Base-by-base conservation (phyloP, 83 land plant species). In the Larix sibirica region DNA sequence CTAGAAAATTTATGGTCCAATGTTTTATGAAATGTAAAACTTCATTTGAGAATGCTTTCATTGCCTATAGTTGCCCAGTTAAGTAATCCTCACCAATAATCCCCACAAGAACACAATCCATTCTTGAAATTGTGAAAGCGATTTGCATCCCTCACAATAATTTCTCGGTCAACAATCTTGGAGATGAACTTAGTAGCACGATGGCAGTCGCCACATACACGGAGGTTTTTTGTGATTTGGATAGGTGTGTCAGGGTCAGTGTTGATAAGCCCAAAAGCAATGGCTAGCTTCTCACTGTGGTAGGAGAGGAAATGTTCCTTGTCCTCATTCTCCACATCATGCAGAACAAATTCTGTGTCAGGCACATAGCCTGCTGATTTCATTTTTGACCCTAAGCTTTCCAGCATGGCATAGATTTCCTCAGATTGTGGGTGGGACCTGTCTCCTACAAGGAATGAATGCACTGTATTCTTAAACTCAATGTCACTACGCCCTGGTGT, bases 191-290 rank as follows among this genome's bases (percentile, higher is more conserved):
- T 69, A 20, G 38, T 69, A 7, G 74, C 74, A 17, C 7, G n/a
- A 36, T 69, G 74, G 42, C 74, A 69, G 74, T 69, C 74, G 16
- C 74, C 74, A 69, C 74, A 69, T 9, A 69, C 38, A 8, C 74
- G 74, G n/a, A 69, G 44, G 74, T 69, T 69, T 40, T 69, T 69
- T 36, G 74, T 69, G 74, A 69, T 33, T 69, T 33, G 42, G 38
- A 69, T 36, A 33, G 74, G 74, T 69, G 44, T 69, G 38, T 17
- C 44, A 69, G 74, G 74, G 38, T 69, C 44, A 69, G 74, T 69
- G 44, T 69, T 69, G 74, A 69, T 69, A 20, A 69, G 74, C 74
- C 74, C 74, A 69, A 69, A 69, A 36, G 74, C 74, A 69, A 69
- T 69, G 38, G 74, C 74, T 14, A 69, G 74, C 74, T 69, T 69